Conservation (phyloP, 225 moss, liverwort and hornwort species). For the Straminergon stramineum region DNA sequence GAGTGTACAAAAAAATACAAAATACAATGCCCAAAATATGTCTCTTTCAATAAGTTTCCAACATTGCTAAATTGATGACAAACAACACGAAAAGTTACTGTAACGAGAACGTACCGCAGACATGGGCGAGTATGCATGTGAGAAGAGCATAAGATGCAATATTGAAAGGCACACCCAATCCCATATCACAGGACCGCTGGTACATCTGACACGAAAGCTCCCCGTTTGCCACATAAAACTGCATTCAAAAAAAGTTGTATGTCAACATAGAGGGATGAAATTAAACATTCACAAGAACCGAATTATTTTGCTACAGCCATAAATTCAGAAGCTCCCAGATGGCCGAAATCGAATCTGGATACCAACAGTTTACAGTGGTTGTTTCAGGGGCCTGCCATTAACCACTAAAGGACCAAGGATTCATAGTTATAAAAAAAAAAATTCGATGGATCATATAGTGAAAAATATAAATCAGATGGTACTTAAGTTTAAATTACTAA, state of each 20-base stretch:
- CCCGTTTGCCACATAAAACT: slow-evolving; percentile 90
- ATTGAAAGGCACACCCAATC: slow-evolving; percentile 91
- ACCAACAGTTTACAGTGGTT: not conserved
- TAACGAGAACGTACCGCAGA: slow-evolving; percentile 52
- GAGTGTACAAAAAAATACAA: not conserved
- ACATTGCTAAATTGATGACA: not conserved
- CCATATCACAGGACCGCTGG: slow-evolving; percentile 98
- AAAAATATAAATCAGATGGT: not conserved
- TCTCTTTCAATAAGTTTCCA: not conserved
- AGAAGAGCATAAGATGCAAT: slow-evolving; percentile 93
- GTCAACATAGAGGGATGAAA: not conserved
- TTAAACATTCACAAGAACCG: not conserved
- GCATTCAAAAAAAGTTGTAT: not conserved
- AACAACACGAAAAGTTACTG: not conserved
- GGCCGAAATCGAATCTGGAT: not conserved
- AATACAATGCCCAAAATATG: not conserved
- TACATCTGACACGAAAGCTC: slow-evolving; percentile 99
- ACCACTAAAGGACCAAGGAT: not conserved
- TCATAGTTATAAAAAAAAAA: not conserved
- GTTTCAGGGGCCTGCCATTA: not conserved
- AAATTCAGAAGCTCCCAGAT: not conserved
- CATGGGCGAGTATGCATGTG: slow-evolving; percentile 82
- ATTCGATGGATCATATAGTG: not conserved
- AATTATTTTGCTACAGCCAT: not conserved
- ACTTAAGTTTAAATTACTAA: not conserved